Percentiles rank a stretch among this genome's conserved stretches.
Conservation (phyloP, 208 protist genomes). For the Crithidia mellificae region DNA sequence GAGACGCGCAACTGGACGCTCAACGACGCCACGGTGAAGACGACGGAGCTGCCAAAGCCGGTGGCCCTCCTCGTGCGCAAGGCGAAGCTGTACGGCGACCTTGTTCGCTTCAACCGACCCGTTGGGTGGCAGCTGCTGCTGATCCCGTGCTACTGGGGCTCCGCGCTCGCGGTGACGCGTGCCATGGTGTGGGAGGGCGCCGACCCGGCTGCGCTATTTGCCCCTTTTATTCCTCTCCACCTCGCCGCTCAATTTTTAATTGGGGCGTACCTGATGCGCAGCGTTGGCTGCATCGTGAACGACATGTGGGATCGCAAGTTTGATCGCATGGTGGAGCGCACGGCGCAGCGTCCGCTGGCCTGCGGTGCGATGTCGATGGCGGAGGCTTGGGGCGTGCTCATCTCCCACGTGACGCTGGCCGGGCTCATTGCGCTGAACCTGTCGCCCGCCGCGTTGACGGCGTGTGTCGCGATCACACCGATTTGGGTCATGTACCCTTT, state of each 20-base stretch:
- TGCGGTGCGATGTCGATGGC: conserved; percentile 54
- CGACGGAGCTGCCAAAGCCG: conserved; percentile 44
- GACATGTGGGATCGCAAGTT: conserved; percentile 86
- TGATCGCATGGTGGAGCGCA: conserved; percentile 75
- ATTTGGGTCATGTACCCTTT: conserved; percentile 77
- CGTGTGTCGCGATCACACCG: conserved; percentile 62
- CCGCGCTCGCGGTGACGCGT: conserved; percentile 71
- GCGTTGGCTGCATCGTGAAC: conserved; percentile 82
- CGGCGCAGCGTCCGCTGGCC: conserved; percentile 65
- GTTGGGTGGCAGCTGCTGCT: conserved; percentile 77
- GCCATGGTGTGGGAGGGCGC: conserved; percentile 87
- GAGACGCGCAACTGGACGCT: conserved; percentile 65
- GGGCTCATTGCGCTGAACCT: conserved; percentile 70
- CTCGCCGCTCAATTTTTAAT: conserved; percentile 58
- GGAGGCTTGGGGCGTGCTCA: conserved; percentile 52
- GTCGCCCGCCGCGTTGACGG: conserved; percentile 59
- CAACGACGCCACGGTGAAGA: conserved; percentile 36
- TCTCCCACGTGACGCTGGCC: conserved; percentile 43
- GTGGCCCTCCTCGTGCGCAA: conserved; percentile 35
- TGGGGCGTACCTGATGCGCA: conserved; percentile 83
- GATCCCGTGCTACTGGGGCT: conserved; percentile 83
- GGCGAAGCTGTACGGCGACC: conserved; percentile 50
- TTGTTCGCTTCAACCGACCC: conserved; percentile 71
- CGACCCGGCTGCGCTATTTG: conserved; percentile 73
- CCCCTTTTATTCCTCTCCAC: conserved; percentile 81